Percentiles rank a stretch among this genome's conserved stretches.
These are phyloP conservation scores for Scheffersomyces segobiensis DNA, from an alignment of 1,139 yeast genomes.

Conservation along the genomic window DNA sequence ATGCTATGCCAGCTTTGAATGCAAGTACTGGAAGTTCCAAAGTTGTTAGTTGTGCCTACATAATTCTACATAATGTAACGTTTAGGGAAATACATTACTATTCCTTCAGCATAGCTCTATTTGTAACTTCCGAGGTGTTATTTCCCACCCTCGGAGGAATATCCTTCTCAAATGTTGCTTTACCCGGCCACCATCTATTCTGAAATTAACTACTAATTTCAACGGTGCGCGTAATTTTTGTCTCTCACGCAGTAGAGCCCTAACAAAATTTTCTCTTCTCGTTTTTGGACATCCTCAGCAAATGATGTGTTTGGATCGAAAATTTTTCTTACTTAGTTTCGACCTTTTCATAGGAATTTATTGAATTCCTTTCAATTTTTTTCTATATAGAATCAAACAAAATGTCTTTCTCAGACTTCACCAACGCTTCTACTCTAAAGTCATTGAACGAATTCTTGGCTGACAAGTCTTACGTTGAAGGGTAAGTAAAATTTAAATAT, in stretches of 20 bases:
- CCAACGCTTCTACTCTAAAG: slow-evolving; percentile 78
- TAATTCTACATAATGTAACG: neutral
- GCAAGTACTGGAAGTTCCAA: slow-evolving; percentile 36
- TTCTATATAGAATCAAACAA: slow-evolving; percentile 11
- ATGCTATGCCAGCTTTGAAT: slow-evolving; percentile 77
- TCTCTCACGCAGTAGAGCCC: slow-evolving; percentile 2
- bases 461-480: slow-evolving; percentile 91
- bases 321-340: neutral
- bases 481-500: slow-evolving; percentile 58
- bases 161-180: neutral
- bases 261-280: slow-evolving; percentile 7
- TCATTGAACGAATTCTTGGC: slow-evolving; percentile 85
- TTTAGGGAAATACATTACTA: neutral
- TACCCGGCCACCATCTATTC: slow-evolving; percentile 8
- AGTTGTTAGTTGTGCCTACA: neutral
- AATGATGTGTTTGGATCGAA: neutral
- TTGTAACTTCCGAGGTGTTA: neutral
- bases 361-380: neutral
- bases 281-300: slow-evolving; percentile 5
- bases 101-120: neutral
- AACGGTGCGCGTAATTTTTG: neutral
- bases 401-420: slow-evolving; percentile 80
- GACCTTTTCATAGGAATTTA: neutral
- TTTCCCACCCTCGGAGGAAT: neutral
- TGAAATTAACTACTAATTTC: slow-evolving; percentile 3